Evolutionary conservation across 805 yeast species (phyloP).

Genomic region (Komagataella phaffii): DNA sequence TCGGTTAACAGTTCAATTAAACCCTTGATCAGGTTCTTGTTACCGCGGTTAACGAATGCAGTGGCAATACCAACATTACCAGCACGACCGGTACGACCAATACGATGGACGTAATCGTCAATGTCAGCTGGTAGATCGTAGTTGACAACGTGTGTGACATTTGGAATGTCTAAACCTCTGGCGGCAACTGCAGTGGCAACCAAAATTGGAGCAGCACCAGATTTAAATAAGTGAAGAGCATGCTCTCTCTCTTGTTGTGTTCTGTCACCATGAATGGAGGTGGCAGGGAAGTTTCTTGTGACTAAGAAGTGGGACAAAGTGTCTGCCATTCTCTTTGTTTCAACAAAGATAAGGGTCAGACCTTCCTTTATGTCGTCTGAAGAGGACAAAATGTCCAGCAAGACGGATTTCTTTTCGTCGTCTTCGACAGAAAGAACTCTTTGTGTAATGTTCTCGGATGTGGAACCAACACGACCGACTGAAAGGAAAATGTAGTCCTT

Average conservation of each 20-base stretch:
- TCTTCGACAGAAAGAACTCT: slow-evolving; percentile 85
- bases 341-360: slow-evolving; percentile 88
- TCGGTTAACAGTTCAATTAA: slow-evolving; percentile 77
- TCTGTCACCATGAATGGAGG: slow-evolving; percentile 99
- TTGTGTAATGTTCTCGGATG: slow-evolving; percentile 97
- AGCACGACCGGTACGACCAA: slow-evolving; percentile 99
- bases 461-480: slow-evolving; percentile 98
- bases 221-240: slow-evolving; percentile 87
- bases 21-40: slow-evolving; percentile 80
- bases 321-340: slow-evolving; percentile 98
- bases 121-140: slow-evolving; percentile 94
- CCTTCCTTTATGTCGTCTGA: slow-evolving; percentile 55
- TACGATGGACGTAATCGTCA: slow-evolving; percentile 98
- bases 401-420: slow-evolving; percentile 80
- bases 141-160: slow-evolving; percentile 95
- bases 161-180: slow-evolving; percentile 99
- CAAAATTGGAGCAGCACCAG: slow-evolving; percentile 83
- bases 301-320: slow-evolving; percentile 84
- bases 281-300: slow-evolving; percentile 85
- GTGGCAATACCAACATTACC: slow-evolving; percentile 98
- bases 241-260: slow-evolving; percentile 96
- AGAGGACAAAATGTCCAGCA: slow-evolving; percentile 73
- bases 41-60: slow-evolving; percentile 95
- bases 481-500: slow-evolving; percentile 91
- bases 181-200: slow-evolving; percentile 99